phyloP scores from a whole-genome alignment of 345 rosid species.

The Eucalyptus cloeziana region DNA sequence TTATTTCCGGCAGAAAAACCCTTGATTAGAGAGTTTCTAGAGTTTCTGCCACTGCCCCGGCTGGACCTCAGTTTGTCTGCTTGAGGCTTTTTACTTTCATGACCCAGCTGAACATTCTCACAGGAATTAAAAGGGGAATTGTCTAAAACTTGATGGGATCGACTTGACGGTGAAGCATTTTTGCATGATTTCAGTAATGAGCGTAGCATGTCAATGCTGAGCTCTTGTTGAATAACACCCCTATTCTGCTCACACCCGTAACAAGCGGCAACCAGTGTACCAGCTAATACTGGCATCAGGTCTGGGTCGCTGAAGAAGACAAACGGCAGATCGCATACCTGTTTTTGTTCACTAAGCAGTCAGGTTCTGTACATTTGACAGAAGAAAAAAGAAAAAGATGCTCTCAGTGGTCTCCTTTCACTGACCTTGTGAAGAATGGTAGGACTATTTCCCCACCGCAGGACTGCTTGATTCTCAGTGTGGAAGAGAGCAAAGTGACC shows the following conservation, averaged over 20 bases:
- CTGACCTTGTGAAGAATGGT: slow-evolving; percentile 80
- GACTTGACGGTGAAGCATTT: slow-evolving; percentile 12
- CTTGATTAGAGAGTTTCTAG: slow-evolving; percentile 13
- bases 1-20: slow-evolving; percentile 17
- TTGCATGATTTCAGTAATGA: slow-evolving; percentile 60
- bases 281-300: slow-evolving; percentile 55
- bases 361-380: neutral
- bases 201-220: slow-evolving; percentile 58
- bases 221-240: slow-evolving; percentile 55
- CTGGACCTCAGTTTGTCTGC: neutral
- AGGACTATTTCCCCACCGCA: slow-evolving; percentile 75
- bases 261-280: slow-evolving; percentile 57
- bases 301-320: slow-evolving; percentile 64
- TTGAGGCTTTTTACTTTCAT: slow-evolving; percentile 24
- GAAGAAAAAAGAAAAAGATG: neutral
- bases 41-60: slow-evolving; percentile 20
- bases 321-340: slow-evolving; percentile 78
- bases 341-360: slow-evolving; percentile 3
- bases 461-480: slow-evolving; percentile 62
- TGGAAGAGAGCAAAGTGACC: slow-evolving; percentile 66
- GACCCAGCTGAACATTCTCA: slow-evolving; percentile 24
- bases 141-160: slow-evolving; percentile 8
- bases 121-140: slow-evolving; percentile 19
- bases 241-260: slow-evolving; percentile 64
- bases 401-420: neutral